These are phyloP conservation scores for Plasmodium inui DNA, from an alignment of 169 alveolate species.

Conservation along the genomic window DNA sequence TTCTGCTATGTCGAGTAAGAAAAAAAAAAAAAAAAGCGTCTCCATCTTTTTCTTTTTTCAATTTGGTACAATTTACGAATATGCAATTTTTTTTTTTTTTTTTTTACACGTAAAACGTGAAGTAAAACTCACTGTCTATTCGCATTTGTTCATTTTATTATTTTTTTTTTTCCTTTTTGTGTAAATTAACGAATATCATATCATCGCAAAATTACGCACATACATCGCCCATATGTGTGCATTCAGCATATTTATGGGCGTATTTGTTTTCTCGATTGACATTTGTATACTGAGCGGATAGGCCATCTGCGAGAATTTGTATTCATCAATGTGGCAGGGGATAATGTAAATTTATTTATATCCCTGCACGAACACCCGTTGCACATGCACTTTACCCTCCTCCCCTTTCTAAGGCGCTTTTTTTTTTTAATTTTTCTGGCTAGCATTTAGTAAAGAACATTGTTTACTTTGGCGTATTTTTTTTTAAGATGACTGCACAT, in stretches of 20 bases:
- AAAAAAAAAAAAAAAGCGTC: not conserved
- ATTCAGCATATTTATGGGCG: not conserved
- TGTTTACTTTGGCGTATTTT: not conserved
- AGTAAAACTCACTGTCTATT: not conserved
- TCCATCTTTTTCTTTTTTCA: not conserved
- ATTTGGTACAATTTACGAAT: not conserved
- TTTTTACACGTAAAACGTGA: not conserved
- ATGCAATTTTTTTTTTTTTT: slow-evolving; percentile 1
- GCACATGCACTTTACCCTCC: not conserved
- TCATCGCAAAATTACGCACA: not conserved
- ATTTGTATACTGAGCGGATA: not conserved
- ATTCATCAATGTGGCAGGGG: not conserved
- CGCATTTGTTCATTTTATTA: not conserved
- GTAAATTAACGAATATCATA: slow-evolving; percentile 2
- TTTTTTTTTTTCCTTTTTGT: not conserved
- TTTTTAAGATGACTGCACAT: not conserved
- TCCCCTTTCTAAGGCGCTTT: not conserved
- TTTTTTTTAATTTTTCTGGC: not conserved
- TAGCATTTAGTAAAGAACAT: not conserved
- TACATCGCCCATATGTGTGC: not conserved
- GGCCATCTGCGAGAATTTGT: not conserved
- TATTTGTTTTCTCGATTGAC: not conserved
- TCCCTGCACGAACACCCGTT: not conserved
- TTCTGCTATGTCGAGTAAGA: not conserved
- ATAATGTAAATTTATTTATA: not conserved